phyloP scores from a whole-genome alignment of 2,329 filamentous ascomycete genomes.

The Aspergillus texensis region DNA sequence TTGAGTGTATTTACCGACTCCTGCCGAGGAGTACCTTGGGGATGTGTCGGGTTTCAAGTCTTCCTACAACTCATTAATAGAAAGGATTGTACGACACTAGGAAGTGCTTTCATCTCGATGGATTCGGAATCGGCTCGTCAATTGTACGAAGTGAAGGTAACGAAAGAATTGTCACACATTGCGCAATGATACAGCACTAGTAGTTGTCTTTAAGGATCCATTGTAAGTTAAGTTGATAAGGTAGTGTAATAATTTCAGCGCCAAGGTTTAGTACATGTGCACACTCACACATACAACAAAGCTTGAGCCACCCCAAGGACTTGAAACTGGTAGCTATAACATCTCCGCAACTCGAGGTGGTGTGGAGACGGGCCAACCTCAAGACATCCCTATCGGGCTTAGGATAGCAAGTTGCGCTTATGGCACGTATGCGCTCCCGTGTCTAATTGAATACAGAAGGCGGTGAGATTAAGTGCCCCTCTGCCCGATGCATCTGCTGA shows the following conservation, averaged over 20 bases:
- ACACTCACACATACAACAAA: slow-evolving; percentile 2
- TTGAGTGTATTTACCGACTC: slow-evolving; percentile 8
- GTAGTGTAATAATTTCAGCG: neutral
- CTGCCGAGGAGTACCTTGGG: slow-evolving; percentile 9
- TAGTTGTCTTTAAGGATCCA: slow-evolving; percentile 1
- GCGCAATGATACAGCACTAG: slow-evolving; percentile 12
- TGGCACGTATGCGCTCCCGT: slow-evolving; percentile 14
- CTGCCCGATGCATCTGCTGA: slow-evolving; percentile 26
- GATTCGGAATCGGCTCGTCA: slow-evolving; percentile 1
- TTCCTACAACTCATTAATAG: slow-evolving; percentile 15
- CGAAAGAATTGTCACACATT: slow-evolving; percentile 15
- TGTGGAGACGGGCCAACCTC: neutral
- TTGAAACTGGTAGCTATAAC: neutral
- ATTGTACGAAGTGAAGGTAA: slow-evolving; percentile 8
- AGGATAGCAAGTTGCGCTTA: slow-evolving; percentile 1
- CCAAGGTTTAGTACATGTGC: neutral
- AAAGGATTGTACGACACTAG: slow-evolving; percentile 4
- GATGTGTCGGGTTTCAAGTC: slow-evolving; percentile 9
- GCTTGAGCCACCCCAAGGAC: neutral
- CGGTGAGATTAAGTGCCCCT: slow-evolving; percentile 31
- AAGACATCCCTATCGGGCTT: slow-evolving; percentile 5
- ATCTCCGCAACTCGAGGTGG: neutral
- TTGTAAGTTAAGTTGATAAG: neutral
- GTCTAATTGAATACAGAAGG: slow-evolving; percentile 19
- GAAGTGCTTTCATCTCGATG: slow-evolving; percentile 22